Conservation (phyloP, 2,329 filamentous ascomycete species). For the Thelonectria rubi region DNA sequence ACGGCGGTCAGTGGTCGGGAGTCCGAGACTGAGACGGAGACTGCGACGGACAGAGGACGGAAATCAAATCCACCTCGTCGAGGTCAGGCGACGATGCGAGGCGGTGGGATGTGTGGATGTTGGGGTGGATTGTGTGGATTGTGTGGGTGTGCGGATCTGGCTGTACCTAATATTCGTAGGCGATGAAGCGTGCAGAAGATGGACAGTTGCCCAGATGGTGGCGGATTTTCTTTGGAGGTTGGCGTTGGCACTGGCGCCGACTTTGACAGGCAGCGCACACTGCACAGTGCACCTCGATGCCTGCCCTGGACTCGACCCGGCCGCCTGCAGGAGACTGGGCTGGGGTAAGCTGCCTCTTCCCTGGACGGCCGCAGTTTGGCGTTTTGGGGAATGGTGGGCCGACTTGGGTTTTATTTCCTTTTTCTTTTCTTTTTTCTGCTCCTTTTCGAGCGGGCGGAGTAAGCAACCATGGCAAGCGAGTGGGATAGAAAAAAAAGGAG, state of each 20-base stretch:
- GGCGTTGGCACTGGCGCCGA: slow-evolving; percentile 7
- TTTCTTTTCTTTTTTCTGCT: neutral
- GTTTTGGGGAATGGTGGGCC: neutral
- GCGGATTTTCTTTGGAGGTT: slow-evolving; percentile 22
- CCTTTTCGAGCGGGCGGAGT: neutral
- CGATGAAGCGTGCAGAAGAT: slow-evolving; percentile 12
- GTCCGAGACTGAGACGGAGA: neutral
- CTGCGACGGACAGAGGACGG: slow-evolving; percentile 13
- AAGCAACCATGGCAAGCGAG: neutral
- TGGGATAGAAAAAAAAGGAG: slow-evolving; percentile 9
- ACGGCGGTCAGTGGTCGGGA: slow-evolving; percentile 36
- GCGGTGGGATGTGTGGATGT: slow-evolving; percentile 33
- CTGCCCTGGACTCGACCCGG: neutral
- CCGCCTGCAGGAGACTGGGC: neutral
- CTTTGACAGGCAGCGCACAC: slow-evolving; percentile 10
- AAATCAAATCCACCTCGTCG: slow-evolving; percentile 16
- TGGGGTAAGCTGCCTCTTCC: slow-evolving; percentile 10
- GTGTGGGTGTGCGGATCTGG: slow-evolving; percentile 24
- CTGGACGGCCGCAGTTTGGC: slow-evolving; percentile 6
- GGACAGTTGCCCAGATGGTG: slow-evolving; percentile 10
- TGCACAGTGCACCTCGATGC: too few species aligned
- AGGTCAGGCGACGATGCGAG: slow-evolving; percentile 39
- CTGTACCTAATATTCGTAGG: slow-evolving; percentile 22
- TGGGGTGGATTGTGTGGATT: slow-evolving; percentile 22
- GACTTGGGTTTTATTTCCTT: neutral